A percentile compares a stretch with the other conserved stretches of the same genome.
phyloP scores from a whole-genome alignment of 2,329 filamentous ascomycete genomes.

The Periconia digitata region DNA sequence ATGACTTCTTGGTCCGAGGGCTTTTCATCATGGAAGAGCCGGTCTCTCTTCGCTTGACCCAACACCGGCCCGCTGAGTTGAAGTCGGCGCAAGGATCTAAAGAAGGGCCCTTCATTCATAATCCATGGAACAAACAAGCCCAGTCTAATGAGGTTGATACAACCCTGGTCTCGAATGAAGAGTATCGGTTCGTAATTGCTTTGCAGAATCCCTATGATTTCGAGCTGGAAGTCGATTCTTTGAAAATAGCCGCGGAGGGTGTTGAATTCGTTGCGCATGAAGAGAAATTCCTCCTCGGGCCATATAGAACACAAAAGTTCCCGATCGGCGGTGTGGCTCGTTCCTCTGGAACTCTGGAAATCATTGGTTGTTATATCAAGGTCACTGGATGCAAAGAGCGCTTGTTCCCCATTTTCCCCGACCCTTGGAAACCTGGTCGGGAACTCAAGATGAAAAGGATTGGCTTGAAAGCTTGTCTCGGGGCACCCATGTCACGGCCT shows the following conservation, averaged over 20 bases:
- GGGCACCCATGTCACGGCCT: slow-evolving; percentile 53
- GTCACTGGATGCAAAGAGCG: slow-evolving; percentile 80
- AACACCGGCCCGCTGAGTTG: slow-evolving; percentile 38
- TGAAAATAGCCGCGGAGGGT: slow-evolving; percentile 74
- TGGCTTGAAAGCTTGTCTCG: slow-evolving; percentile 55
- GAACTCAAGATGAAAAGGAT: slow-evolving; percentile 76
- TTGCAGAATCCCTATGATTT: slow-evolving; percentile 95
- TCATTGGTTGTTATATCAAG: slow-evolving; percentile 78
- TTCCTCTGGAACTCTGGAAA: slow-evolving; percentile 66
- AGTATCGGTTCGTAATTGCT: slow-evolving; percentile 75
- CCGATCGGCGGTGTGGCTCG: slow-evolving; percentile 69
- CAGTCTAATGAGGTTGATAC: slow-evolving; percentile 60
- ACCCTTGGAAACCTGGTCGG: slow-evolving; percentile 71
- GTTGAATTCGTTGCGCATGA: slow-evolving; percentile 68
- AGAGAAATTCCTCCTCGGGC: slow-evolving; percentile 70
- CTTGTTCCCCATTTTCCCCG: slow-evolving; percentile 79
- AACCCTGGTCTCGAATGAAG: slow-evolving; percentile 77
- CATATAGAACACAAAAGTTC: slow-evolving; percentile 80
- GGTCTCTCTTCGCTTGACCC: slow-evolving; percentile 28
- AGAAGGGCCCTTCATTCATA: slow-evolving; percentile 87
- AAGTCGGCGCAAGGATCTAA: slow-evolving; percentile 40
- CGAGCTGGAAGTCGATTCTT: slow-evolving; percentile 82
- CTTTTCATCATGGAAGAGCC: slow-evolving; percentile 62
- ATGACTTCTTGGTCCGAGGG: slow-evolving; percentile 86
- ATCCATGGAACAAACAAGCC: slow-evolving; percentile 77